Evolutionary conservation across 139 green algal genomes (phyloP).

Genomic region (Closterium sp.): DNA sequence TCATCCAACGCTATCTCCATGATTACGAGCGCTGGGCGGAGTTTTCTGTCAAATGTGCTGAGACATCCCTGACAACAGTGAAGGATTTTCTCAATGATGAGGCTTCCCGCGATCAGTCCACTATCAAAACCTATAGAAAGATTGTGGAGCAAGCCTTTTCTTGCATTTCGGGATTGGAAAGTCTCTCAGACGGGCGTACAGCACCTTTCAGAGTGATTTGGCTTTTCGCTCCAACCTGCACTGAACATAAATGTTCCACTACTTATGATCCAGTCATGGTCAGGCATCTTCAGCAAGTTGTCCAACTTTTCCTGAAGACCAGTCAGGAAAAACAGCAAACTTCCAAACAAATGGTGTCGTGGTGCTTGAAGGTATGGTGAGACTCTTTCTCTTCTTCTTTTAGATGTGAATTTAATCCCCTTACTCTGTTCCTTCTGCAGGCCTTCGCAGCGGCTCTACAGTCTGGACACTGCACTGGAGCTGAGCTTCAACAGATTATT

Average conservation of each 20-base stretch:
- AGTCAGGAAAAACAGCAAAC: background rate
- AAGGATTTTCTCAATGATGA: background rate
- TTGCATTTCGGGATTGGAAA: background rate
- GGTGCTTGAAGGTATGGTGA: background rate
- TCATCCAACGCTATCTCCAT: background rate
- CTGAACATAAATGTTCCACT: background rate
- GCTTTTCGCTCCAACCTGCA: background rate
- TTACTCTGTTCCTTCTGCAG: background rate
- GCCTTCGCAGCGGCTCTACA: background rate
- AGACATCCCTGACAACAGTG: background rate
- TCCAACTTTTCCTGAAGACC: background rate
- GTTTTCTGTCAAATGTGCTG: background rate
- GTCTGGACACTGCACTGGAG: background rate
- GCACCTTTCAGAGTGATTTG: background rate
- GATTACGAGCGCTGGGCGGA: background rate
- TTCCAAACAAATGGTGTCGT: background rate
- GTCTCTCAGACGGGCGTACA: background rate
- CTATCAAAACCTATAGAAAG: background rate
- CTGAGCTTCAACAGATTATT: background rate
- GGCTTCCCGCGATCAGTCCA: background rate
- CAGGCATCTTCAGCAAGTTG: background rate
- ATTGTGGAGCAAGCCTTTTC: background rate
- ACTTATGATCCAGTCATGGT: background rate
- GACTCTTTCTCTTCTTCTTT: background rate
- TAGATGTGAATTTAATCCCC: background rate